phyloP scores from a whole-genome alignment of 2,329 filamentous ascomycete species.

The Chaetothyriales sp. region DNA sequence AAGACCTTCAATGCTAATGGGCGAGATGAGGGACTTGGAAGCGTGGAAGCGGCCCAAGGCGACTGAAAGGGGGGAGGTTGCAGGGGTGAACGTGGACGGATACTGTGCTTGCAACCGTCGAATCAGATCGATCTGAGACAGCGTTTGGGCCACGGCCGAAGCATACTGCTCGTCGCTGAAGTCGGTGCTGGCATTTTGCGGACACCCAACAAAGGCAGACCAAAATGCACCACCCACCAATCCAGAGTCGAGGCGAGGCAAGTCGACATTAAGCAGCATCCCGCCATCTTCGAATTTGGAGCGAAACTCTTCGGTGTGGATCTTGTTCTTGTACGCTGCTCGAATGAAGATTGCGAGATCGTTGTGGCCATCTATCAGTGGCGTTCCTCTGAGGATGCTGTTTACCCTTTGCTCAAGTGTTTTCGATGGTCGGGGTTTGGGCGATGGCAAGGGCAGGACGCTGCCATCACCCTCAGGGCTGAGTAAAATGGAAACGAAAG shows the following conservation, averaged over 20 bases:
- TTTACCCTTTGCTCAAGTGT: conserved; percentile 29
- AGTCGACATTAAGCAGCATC: conserved; percentile 59
- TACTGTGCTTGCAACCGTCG: conserved; percentile 50
- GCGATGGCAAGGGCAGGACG: conserved; percentile 3
- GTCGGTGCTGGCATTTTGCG: conserved; percentile 44
- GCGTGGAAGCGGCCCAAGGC: conserved; percentile 46
- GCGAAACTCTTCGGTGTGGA: conserved; percentile 62
- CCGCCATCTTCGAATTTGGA: conserved; percentile 58
- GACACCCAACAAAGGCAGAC: conserved; percentile 74
- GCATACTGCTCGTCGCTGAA: conserved; percentile 20
- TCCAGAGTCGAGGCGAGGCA: conserved; percentile 59
- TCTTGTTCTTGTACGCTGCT: conserved; percentile 55
- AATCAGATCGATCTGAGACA: conserved; percentile 64
- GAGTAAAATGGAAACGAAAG: conserved; percentile 11
- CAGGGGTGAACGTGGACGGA: conserved; percentile 45
- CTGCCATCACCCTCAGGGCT: conserved; percentile 2
- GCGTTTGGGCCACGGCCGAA: conserved; percentile 50
- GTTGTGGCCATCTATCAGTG: conserved; percentile 65
- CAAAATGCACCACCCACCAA: conserved; percentile 78
- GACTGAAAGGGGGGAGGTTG: conserved; percentile 45
- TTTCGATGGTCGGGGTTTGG: conserved; percentile 2
- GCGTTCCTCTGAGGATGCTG: conserved; percentile 32
- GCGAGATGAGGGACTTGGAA: conserved; percentile 55
- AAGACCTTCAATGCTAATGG: conserved; percentile 70
- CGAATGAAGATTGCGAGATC: conserved; percentile 69